Conservation (phyloP, 371 early-diverging fungal genomes). For the Rhizomucor pusillus region DNA sequence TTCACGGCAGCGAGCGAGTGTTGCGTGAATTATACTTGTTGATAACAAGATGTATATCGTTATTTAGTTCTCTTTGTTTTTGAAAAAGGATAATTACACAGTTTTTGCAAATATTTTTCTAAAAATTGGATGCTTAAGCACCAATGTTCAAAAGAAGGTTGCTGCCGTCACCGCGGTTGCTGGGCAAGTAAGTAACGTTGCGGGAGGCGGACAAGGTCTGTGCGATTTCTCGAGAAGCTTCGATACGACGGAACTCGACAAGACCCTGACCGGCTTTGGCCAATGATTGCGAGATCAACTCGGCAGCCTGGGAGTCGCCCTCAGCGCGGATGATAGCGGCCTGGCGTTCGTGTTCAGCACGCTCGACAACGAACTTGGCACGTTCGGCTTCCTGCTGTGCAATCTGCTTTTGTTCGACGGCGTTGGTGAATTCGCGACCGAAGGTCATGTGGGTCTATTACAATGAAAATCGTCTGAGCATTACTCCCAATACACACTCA, state of each 20-base stretch:
- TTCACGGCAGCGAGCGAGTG: too few species aligned
- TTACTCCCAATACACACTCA: background rate
- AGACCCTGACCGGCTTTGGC: conserved; percentile 89
- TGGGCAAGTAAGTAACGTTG: conserved; percentile 94
- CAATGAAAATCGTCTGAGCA: background rate
- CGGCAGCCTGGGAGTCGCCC: conserved; percentile 94
- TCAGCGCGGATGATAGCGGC: conserved; percentile 98
- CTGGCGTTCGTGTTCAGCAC: conserved; percentile 96
- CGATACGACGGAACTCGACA: conserved; percentile 95
- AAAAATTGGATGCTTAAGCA: too few species aligned
- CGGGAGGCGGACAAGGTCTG: conserved; percentile 76
- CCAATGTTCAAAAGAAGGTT: conserved; percentile 52
- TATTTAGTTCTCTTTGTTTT: too few species aligned
- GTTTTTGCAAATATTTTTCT: too few species aligned
- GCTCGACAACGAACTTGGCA: conserved; percentile 90
- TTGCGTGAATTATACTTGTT: too few species aligned
- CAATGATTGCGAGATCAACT: conserved; percentile 83
- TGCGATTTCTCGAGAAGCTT: conserved; percentile 98
- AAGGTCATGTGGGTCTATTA: conserved; percentile 92
- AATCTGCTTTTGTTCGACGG: conserved; percentile 91
- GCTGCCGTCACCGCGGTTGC: conserved; percentile 39
- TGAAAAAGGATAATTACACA: too few species aligned
- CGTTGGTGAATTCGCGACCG: conserved; percentile 95
- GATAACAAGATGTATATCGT: too few species aligned
- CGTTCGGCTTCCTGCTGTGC: conserved; percentile 98